These are phyloP conservation scores for Moniliophthora roreri DNA, from an alignment of 1,284 basidiomycete genomes.

Conservation along the genomic window DNA sequence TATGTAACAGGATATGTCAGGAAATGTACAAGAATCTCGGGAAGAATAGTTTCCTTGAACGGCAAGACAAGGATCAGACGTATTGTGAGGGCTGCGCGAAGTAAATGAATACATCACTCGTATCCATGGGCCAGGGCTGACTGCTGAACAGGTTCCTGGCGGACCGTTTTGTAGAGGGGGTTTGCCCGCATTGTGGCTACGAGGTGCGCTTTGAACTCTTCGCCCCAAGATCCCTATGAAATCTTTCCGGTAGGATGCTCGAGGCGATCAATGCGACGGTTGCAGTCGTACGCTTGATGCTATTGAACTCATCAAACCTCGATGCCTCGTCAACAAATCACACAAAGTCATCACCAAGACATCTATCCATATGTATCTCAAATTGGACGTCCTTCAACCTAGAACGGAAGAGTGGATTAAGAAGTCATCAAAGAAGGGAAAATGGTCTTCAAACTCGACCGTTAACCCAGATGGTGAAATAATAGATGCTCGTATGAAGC, in stretches of 20 bases:
- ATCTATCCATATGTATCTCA: slow-evolving; percentile 95
- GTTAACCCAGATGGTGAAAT: slow-evolving; percentile 87
- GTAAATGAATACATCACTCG: slow-evolving; percentile 36
- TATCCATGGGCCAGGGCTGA: background rate
- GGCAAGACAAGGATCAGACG: slow-evolving; percentile 87
- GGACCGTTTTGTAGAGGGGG: slow-evolving; percentile 94
- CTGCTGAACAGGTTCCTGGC: slow-evolving; percentile 73
- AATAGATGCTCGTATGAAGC: slow-evolving; percentile 88
- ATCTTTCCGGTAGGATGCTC: slow-evolving; percentile 69
- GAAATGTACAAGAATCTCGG: slow-evolving; percentile 84
- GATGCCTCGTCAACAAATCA: slow-evolving; percentile 85
- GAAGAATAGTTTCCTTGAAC: slow-evolving; percentile 74
- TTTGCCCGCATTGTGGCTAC: slow-evolving; percentile 87
- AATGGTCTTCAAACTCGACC: slow-evolving; percentile 93
- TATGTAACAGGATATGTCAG: slow-evolving; percentile 75
- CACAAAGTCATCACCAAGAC: slow-evolving; percentile 76
- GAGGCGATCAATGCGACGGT: slow-evolving; percentile 97
- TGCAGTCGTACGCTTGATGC: slow-evolving; percentile 94
- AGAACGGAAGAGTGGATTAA: slow-evolving; percentile 89
- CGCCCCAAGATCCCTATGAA: background rate
- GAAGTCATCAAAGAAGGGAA: slow-evolving; percentile 74
- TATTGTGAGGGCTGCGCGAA: slow-evolving; percentile 91
- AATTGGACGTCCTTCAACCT: slow-evolving; percentile 84
- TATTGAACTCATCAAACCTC: slow-evolving; percentile 92
- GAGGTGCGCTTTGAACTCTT: slow-evolving; percentile 47